Conservation (phyloP, 192 early-diverging fungal species). For the Phlyctochytrium arcticum region DNA sequence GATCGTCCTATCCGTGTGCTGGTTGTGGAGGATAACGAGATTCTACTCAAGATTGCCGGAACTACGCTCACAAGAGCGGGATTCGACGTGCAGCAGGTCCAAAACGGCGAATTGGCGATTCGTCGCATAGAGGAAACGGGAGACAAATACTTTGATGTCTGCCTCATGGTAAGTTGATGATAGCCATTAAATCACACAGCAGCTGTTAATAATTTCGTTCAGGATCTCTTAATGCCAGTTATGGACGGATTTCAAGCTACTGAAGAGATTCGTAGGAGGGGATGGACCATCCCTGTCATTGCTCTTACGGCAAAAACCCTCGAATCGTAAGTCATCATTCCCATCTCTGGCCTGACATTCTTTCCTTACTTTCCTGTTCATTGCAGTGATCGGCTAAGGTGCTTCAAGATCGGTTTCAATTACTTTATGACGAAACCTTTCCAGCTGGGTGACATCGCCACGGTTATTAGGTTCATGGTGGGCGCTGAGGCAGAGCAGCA, state of each 20-base stretch:
- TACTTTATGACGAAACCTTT: slow-evolving; percentile 38
- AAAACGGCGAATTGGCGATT: slow-evolving; percentile 31
- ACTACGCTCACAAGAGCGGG: slow-evolving; percentile 27
- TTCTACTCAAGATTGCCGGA: slow-evolving; percentile 24
- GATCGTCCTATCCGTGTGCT: slow-evolving; percentile 27
- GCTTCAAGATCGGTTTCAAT: slow-evolving; percentile 31
- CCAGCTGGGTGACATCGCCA: slow-evolving; percentile 25
- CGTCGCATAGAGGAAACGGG: slow-evolving; percentile 5
- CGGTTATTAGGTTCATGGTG: slow-evolving; percentile 26
- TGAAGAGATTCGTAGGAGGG: slow-evolving; percentile 20
- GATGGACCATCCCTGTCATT: slow-evolving; percentile 27
- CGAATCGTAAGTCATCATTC: slow-evolving; percentile 17
- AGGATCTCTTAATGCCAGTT: slow-evolving; percentile 36
- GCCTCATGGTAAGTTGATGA: slow-evolving; percentile 17
- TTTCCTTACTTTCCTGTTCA: not conserved
- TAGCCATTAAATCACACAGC: not conserved
- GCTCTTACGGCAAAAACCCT: slow-evolving; percentile 35
- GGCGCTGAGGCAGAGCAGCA: slow-evolving; percentile 25
- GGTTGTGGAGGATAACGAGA: slow-evolving; percentile 39
- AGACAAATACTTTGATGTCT: slow-evolving; percentile 29
- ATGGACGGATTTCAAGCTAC: slow-evolving; percentile 38
- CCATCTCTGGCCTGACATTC: not conserved
- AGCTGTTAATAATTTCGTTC: not conserved
- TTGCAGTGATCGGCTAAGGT: slow-evolving; percentile 25
- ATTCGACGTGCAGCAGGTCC: slow-evolving; percentile 24